Evolutionary conservation across 176 grass and related monocot species (phyloP).

Genomic region (Avena eriantha): DNA sequence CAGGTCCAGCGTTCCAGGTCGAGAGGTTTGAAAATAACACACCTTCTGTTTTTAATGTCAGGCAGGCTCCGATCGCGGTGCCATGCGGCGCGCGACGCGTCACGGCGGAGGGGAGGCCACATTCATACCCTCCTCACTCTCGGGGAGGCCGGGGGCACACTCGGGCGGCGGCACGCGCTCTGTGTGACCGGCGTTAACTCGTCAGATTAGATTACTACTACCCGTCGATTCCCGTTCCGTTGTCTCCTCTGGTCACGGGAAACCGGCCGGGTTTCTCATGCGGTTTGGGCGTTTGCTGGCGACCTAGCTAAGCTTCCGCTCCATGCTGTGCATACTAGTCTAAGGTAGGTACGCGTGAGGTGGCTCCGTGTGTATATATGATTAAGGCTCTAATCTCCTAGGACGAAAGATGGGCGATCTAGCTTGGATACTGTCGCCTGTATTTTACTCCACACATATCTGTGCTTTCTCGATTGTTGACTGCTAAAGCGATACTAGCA

Average conservation of each 20-base stretch:
- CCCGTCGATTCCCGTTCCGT: constrained; percentile 24
- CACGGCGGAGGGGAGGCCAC: background rate
- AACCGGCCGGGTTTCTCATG: background rate
- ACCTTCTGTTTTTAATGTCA: background rate
- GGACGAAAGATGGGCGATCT: background rate
- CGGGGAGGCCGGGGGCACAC: background rate
- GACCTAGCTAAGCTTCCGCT: background rate
- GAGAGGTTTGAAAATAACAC: background rate
- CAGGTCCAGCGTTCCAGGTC: background rate
- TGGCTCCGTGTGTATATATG: background rate
- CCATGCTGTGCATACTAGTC: background rate
- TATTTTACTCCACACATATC: background rate
- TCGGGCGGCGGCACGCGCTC: constrained; percentile 10
- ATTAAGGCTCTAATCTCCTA: constrained; percentile 11
- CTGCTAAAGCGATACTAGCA: background rate
- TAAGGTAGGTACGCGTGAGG: background rate
- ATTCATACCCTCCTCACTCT: constrained; percentile 20
- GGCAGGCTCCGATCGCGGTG: background rate
- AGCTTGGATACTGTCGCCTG: background rate
- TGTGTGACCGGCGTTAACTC: constrained; percentile 47
- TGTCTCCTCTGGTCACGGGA: constrained; percentile 33
- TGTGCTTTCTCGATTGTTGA: background rate
- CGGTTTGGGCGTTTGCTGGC: too few relatives aligned
- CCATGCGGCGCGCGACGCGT: background rate
- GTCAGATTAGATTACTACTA: background rate